phyloP scores from a whole-genome alignment of 371 early-diverging fungal species.

The Mortierella sp. region DNA sequence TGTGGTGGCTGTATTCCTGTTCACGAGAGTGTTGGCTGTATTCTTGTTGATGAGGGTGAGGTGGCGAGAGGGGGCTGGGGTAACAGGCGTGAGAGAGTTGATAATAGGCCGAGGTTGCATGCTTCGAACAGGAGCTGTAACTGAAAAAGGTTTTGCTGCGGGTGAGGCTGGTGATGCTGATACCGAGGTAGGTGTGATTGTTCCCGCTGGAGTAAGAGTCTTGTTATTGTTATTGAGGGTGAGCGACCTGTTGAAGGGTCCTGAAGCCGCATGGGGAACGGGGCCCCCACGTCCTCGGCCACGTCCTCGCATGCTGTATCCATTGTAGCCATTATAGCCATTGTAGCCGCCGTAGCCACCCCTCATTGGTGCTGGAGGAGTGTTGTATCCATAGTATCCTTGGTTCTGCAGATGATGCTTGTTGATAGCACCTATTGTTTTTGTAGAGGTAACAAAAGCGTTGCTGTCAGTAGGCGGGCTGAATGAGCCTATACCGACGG shows the following conservation, averaged over 20 bases:
- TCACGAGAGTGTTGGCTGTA: conserved; percentile 13
- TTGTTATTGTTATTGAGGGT: conserved; percentile 27
- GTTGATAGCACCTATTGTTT: conserved; percentile 44
- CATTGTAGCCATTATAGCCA: conserved; percentile 6
- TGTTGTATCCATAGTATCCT: conserved; percentile 6
- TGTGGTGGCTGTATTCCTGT: conserved; percentile 13
- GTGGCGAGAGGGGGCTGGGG: conserved; percentile 35
- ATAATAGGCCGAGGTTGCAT: background rate
- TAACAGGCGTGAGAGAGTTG: background rate
- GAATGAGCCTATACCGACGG: too few species aligned
- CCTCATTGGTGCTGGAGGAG: background rate
- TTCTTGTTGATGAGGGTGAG: conserved; percentile 42
- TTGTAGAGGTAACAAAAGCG: background rate
- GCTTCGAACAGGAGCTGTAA: background rate
- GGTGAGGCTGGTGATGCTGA: conserved; percentile 9
- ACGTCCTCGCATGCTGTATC: conserved; percentile 29
- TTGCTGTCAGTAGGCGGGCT: background rate
- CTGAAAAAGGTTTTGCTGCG: background rate
- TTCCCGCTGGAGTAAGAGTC: background rate
- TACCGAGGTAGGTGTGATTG: background rate
- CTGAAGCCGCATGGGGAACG: background rate
- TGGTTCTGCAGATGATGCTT: conserved; percentile 28
- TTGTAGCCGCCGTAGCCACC: background rate
- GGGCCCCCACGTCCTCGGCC: conserved; percentile 25
- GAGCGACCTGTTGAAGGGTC: conserved; percentile 33